Base-by-base conservation (phyloP, 805 yeast genomes). In the Candida fluviatilis region DNA sequence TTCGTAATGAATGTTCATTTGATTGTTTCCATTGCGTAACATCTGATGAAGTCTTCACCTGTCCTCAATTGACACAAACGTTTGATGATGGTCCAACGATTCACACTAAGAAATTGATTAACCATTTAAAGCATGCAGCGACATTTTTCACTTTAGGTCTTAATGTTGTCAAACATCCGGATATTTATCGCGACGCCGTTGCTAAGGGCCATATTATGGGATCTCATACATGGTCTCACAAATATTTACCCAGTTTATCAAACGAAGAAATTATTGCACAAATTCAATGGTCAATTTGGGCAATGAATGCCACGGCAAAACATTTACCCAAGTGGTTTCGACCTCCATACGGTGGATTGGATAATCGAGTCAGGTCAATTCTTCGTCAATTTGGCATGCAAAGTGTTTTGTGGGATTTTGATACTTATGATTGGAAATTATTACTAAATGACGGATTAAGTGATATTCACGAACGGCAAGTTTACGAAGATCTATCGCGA, bases 271-370 rank as follows among this genome's bases (percentile, higher is more conserved):
- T 91, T 14, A 79, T 84, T 39, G 95, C 97, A 0, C 95, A 91
- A 57, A 63, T 91, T 27, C 82, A 90, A 59, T 91, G 99, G 99
- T 81, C 95, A 1, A 79, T 88, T 23, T 91, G 97, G 97, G 96
- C 97, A 4, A 86, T 90, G 89, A 90, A 91, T 64, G 96, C 96
- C 1, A 89, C 97, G 0, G 85, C 87, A 0, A 70, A 80, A 18
- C 90, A 89, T 51, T 56, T 85, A 7, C 99, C 99, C 5, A 83
- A 82, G 52, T 91, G 91, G 85, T 91, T 85, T 58, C 75, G 99
- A 48, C 99, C 99, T 0, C 99, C 99, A 1, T 91, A 87, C 55
- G 99, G 98, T 1, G 97, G 95, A 0, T 71, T 87, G 24, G 99
- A 91, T 62, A 82, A 89, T 56, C 67, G 98, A 38, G 84, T 91